Percentiles rank a stretch among this genome's conserved stretches.
phyloP scores from a whole-genome alignment of 345 rosid genomes.

The Murraya paniculata region DNA sequence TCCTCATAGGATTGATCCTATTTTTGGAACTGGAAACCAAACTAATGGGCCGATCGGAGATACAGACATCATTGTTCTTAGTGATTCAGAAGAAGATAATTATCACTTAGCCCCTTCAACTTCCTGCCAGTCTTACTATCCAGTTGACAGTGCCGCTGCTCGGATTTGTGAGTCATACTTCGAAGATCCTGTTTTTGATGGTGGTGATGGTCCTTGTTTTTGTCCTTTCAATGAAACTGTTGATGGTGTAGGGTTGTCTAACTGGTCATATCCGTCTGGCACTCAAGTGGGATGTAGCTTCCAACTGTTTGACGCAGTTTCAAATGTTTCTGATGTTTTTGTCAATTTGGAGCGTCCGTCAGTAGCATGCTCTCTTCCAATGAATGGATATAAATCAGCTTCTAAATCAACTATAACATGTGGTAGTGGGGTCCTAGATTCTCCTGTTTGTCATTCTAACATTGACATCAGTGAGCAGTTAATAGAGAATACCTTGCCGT shows the following conservation, averaged over 20 bases:
- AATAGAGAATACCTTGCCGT: conserved; percentile 26
- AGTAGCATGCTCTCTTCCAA: conserved; percentile 14
- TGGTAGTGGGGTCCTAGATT: conserved; percentile 12
- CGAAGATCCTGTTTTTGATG: conserved; percentile 18
- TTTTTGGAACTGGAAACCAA: conserved; percentile 2
- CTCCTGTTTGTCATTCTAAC: conserved; percentile 14
- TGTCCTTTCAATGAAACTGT: conserved; percentile 21
- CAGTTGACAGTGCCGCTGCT: background rate
- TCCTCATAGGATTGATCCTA: conserved; percentile 9
- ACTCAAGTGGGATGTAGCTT: conserved; percentile 20
- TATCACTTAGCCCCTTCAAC: conserved; percentile 10
- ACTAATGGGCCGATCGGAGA: conserved; percentile 8
- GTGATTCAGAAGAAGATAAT: conserved; percentile 42
- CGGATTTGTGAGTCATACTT: conserved; percentile 16
- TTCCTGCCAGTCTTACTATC: conserved; percentile 9
- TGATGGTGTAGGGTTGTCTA: conserved; percentile 15
- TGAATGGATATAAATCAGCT: conserved; percentile 16
- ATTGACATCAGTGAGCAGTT: conserved; percentile 22
- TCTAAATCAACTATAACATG: conserved; percentile 12
- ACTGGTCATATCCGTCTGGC: conserved; percentile 23
- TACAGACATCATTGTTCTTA: conserved; percentile 29
- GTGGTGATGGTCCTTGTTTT: conserved; percentile 13
- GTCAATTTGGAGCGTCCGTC: conserved; percentile 17
- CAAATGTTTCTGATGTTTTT: conserved; percentile 30
- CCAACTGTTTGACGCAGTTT: conserved; percentile 26